Base-by-base conservation (phyloP, 345 rosid species). In the Eucalyptus victrix region DNA sequence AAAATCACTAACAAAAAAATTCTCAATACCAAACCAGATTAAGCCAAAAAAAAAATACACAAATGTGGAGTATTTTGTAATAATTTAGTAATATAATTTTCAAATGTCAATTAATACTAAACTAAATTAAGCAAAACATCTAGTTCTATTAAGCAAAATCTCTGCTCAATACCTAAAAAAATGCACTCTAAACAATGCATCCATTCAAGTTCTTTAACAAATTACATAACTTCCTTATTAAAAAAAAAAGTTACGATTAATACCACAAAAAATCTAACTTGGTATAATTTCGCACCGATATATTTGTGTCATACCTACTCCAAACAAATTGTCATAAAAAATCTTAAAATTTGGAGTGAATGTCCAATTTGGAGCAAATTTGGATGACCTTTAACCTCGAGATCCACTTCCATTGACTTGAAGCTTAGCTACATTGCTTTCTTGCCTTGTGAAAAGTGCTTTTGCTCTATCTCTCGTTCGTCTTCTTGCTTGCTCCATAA, bases 231-330 rank as follows among this genome's bases (percentile, higher is more conserved):
- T 72, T 72, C 44, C 34, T 72, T 72, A 17, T 5, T 0, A 5
- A 4, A 72, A 19, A 34, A 72, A 34, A 34, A 19, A 34, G 6
- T 34, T 9, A 19, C 1, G 0, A 23, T 69, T 34, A 10, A 9
- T 69, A 72, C 2, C 3, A 34, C 19, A 9, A 17, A 17, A 32
- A 18, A 6, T 17, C 23, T 9, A 16, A 69, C 19, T 32, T 17
- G 2, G 4, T 17, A 69, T 8, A 16, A 8, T 9, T 18, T 19
- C 3, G 5, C 2, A 65, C 5, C 0, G 5, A 4, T 65, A n/a
- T 5, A n/a, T 65, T 14, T 5, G 0, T 65, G 10, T 1, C 2
- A n/a, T 72, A 19, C 40, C 1, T 72, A 10, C 4, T 37, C 28
- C 8, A 18, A 72, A 2, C 2, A 5, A 6, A 72, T 72, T 72